Percentiles rank a stretch among this genome's conserved stretches.
These are phyloP conservation scores for Chlamydomonas applanata DNA, from an alignment of 139 green algal genomes.

Conservation along the genomic window DNA sequence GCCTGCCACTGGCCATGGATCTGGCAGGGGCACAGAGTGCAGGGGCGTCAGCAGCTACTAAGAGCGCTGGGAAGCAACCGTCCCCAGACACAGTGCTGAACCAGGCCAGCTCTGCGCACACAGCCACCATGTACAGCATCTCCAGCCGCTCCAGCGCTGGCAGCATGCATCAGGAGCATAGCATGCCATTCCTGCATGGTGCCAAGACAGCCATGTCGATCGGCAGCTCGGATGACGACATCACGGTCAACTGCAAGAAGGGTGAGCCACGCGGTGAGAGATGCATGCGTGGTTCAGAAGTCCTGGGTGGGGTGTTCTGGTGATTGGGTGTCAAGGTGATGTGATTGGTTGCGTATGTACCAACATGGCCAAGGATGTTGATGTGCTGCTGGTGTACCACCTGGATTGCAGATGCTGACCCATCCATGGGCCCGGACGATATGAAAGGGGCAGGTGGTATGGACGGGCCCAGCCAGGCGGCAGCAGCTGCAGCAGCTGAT, in stretches of 20 bases:
- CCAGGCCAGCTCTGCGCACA: neutral
- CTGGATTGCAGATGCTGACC: no score
- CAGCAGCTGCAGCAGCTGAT: no score
- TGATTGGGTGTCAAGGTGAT: no score
- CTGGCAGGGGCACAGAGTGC: no score
- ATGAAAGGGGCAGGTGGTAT: neutral
- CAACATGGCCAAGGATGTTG: no score
- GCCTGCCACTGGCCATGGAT: no score
- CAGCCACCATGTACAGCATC: constrained; percentile 1
- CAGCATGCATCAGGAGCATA: neutral
- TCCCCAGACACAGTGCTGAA: neutral
- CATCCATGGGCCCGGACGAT: no score
- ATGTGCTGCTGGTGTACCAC: no score
- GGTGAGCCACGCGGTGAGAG: neutral
- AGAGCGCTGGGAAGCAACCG: neutral
- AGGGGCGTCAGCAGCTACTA: no score
- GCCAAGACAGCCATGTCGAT: constrained; percentile 1
- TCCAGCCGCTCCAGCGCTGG: constrained; percentile 7
- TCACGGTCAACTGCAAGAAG: constrained; percentile 23
- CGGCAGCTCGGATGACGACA: constrained; percentile 22
- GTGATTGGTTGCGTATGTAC: no score
- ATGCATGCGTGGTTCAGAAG: neutral
- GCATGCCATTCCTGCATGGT: neutral
- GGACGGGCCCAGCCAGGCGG: neutral
- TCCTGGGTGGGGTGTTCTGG: no score